Evolutionary conservation across 352 stramenopile species (phyloP).

Genomic region (Pythium dissotocum): DNA sequence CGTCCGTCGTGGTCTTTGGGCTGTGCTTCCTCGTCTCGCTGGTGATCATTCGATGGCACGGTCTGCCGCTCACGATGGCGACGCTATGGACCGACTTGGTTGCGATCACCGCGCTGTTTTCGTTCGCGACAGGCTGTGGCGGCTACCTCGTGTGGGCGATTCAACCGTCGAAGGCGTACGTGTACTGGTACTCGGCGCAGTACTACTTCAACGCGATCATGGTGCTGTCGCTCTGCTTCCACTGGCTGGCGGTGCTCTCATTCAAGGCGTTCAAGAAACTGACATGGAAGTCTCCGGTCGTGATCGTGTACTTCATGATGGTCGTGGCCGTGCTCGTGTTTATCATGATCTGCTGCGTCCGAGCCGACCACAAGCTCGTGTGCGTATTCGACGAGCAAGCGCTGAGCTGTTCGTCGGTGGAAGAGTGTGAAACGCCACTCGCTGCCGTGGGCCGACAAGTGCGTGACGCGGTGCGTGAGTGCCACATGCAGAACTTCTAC

Average conservation of each 20-base stretch:
- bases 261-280: slow-evolving; percentile 90
- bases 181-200: slow-evolving; percentile 84
- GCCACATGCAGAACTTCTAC: slow-evolving; percentile 82
- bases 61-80: slow-evolving; percentile 75
- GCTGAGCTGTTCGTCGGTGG: slow-evolving; percentile 48
- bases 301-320: slow-evolving; percentile 69
- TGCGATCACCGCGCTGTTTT: slow-evolving; percentile 79
- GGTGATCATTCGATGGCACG: slow-evolving; percentile 84
- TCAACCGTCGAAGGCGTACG: slow-evolving; percentile 80
- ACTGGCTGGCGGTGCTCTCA: slow-evolving; percentile 78
- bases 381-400: slow-evolving; percentile 76
- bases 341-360: slow-evolving; percentile 61
- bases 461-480: slow-evolving; percentile 66
- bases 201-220: slow-evolving; percentile 90
- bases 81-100: slow-evolving; percentile 88
- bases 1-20: slow-evolving; percentile 71
- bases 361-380: slow-evolving; percentile 53
- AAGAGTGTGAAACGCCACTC: slow-evolving; percentile 57
- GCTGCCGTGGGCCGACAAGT: slow-evolving; percentile 69
- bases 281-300: slow-evolving; percentile 72
- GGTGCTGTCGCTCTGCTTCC: slow-evolving; percentile 88
- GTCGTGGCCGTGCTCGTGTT: slow-evolving; percentile 66
- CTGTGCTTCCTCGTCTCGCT: slow-evolving; percentile 80
- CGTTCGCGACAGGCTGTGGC: slow-evolving; percentile 75
- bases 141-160: slow-evolving; percentile 85